phyloP scores from a whole-genome alignment of 495 filamentous ascomycete genomes.

The Neurospora discreta region DNA sequence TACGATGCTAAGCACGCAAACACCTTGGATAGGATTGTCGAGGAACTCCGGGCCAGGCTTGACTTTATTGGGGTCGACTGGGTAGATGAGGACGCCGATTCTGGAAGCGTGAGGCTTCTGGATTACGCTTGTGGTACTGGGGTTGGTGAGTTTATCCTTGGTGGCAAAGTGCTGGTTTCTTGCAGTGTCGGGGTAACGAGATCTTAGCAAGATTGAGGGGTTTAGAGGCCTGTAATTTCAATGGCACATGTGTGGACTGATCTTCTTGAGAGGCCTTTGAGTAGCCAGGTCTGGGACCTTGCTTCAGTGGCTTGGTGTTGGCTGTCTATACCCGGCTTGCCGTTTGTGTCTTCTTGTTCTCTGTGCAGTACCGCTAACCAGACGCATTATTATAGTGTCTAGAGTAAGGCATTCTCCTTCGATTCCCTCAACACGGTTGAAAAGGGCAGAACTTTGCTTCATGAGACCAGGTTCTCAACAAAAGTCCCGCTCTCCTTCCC shows the following conservation, averaged over 20 bases:
- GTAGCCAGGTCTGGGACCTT: neutral
- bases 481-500: neutral
- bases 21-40: conserved; percentile 27
- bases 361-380: neutral
- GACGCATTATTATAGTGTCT: neutral
- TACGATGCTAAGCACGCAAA: conserved; percentile 33
- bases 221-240: neutral
- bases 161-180: conserved; percentile 34
- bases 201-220: neutral
- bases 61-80: conserved; percentile 54
- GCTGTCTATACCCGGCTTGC: neutral
- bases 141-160: conserved; percentile 24
- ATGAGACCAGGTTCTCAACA: neutral
- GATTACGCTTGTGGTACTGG: conserved; percentile 75
- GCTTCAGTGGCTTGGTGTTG: neutral
- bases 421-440: neutral
- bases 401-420: neutral
- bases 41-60: conserved; percentile 39
- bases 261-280: neutral
- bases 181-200: neutral
- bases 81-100: conserved; percentile 22
- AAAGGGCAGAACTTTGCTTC: neutral
- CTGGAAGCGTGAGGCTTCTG: conserved; percentile 42
- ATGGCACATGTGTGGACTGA: neutral
- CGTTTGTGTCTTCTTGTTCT: neutral